These are phyloP conservation scores for Aegilops speltoides DNA, from an alignment of 176 grass and related monocot genomes.

Conservation along the genomic window DNA sequence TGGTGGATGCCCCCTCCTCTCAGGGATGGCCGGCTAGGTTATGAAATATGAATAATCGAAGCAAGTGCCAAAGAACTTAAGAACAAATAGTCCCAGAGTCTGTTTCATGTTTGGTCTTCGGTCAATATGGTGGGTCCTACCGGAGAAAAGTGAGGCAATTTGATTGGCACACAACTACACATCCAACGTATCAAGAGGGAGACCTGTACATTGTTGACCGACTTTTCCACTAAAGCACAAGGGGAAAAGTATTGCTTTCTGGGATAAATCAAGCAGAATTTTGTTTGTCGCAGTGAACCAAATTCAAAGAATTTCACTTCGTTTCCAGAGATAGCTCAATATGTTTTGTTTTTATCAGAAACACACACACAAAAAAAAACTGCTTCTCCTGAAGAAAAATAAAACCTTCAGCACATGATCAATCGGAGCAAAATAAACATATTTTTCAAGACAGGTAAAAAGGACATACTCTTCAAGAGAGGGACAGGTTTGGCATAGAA, in stretches of 20 bases:
- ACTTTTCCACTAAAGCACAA: not conserved
- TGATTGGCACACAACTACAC: not conserved
- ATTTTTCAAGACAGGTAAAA: not conserved
- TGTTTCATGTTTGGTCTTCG: not conserved
- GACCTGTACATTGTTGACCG: not conserved
- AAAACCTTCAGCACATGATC: not conserved
- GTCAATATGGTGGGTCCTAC: not conserved
- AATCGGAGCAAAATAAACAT: not conserved
- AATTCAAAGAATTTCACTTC: not conserved
- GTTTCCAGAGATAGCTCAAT: not conserved
- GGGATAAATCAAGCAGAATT: not conserved
- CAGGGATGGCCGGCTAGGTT: not conserved
- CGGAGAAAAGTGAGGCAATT: not conserved
- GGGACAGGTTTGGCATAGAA: not conserved
- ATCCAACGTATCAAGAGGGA: not conserved
- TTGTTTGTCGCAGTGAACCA: not conserved
- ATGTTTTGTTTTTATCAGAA: not conserved
- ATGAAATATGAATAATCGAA: not conserved
- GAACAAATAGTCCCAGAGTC: not conserved
- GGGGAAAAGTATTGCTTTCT: not conserved
- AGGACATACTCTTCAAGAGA: not conserved
- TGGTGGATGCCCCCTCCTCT: not conserved
- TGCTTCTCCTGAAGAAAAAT: not conserved
- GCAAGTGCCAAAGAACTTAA: not conserved
- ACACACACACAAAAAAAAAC: not conserved